Percentiles rank a stretch among this genome's conserved stretches.
These are phyloP conservation scores for Skeletonema potamos DNA, from an alignment of 108 stramenopile species.

Conservation along the genomic window DNA sequence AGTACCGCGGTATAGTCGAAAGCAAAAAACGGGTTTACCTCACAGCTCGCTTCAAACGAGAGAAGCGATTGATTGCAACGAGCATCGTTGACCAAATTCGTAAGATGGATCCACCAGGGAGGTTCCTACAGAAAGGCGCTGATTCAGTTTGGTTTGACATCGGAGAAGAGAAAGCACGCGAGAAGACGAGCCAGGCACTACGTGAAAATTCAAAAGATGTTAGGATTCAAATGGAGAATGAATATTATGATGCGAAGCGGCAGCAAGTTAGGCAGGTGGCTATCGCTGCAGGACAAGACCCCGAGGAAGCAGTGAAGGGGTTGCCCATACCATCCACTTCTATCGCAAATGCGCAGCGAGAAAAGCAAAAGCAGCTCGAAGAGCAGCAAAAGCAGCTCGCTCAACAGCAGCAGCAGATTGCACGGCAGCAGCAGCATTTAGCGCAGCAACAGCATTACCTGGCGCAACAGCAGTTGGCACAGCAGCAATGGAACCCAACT, in stretches of 20 bases:
- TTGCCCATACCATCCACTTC: background rate
- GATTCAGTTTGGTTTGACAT: constrained; percentile 76
- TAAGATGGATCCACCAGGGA: constrained; percentile 75
- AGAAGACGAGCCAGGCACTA: constrained; percentile 84
- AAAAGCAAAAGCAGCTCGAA: constrained; percentile 1
- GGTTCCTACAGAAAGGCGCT: constrained; percentile 77
- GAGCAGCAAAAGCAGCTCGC: constrained; percentile 1
- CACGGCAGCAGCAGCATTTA: background rate
- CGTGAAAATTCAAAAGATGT: constrained; percentile 47
- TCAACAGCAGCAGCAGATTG: constrained; percentile 8
- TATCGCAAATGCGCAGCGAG: background rate
- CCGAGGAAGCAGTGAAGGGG: constrained; percentile 15
- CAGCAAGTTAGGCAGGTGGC: constrained; percentile 29
- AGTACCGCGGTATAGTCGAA: constrained; percentile 62
- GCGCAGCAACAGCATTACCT: background rate
- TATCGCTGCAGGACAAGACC: constrained; percentile 29
- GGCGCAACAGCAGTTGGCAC: background rate
- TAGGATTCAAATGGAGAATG: constrained; percentile 32
- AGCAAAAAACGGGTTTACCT: constrained; percentile 73
- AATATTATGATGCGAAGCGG: constrained; percentile 27
- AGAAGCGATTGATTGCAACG: constrained; percentile 67
- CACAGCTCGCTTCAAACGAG: constrained; percentile 46
- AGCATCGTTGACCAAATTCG: constrained; percentile 70
- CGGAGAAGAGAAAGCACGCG: constrained; percentile 71
- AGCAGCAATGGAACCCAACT: background rate